Base-by-base conservation (phyloP, 371 early-diverging fungal species). In the Mucor ambiguus region DNA sequence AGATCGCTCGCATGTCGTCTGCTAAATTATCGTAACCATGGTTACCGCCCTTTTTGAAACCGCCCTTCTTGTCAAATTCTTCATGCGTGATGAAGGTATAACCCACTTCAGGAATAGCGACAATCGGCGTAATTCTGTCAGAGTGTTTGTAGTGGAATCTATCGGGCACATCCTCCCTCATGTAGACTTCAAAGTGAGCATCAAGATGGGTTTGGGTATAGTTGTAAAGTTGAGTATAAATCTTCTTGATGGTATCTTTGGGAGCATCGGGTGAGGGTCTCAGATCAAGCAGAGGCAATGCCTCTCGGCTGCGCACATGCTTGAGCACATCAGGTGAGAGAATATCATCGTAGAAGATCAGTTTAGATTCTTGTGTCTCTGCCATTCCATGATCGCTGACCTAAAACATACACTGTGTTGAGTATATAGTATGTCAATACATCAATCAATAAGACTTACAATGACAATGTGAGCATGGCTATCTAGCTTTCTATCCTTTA, bases 301-400 rank as follows among this genome's bases (percentile, higher is more conserved):
- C 81, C 60, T 78, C 79, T 30, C 75, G 61, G 14, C 68, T 63
- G 11, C 63, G 46, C 10, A 84, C 56, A 48, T 72, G 71, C 8
- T 70, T 41, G 32, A 80, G 43, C 0, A 78, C 63, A 43, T 83
- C 63, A 3, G 56, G n/a, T 1, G 81, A 74, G 3, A 83, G 69
- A 29, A 83, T 83, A 58, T 95, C 93, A 58, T 95, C 96, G 58
- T 95, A 80, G 69, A 85, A 93, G 35, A 95, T 85, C 12, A 79
- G 49, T 18, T 75, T 71, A n/a, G 87, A 76, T 56, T 84, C 73
- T n/a, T 82, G 68, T 7, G 75, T 70, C 16, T 75, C 71, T 8
- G 94, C 83, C 97, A 98, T 97, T 2, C 98, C 97, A 65, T 97
- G 98, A 74, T 97, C 97, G 64, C 95, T 88, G n/a, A 85, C 85